Conservation (phyloP, 306 rosid species). For the Cucumis melo region DNA sequence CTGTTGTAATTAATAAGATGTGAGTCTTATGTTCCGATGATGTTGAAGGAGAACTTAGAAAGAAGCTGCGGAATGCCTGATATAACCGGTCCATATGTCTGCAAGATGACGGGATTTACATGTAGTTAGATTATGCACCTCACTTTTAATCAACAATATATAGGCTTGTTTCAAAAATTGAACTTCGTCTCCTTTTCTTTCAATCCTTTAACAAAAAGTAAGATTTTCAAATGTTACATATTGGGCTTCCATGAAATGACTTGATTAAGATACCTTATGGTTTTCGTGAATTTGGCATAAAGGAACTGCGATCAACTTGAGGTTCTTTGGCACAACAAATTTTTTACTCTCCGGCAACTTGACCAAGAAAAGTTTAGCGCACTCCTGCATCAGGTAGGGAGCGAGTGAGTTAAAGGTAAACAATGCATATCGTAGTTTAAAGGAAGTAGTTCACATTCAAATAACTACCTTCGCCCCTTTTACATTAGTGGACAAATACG, state of each 20-base stretch:
- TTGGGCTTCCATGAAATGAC: not conserved
- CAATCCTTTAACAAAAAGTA: not conserved
- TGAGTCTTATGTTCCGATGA: conserved; percentile 25
- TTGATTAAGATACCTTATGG: conserved; percentile 33
- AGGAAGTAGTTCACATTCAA: not conserved
- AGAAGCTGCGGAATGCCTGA: conserved; percentile 66
- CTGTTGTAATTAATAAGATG: conserved; percentile 1
- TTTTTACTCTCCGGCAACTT: conserved; percentile 55
- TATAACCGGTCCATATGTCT: conserved; percentile 75
- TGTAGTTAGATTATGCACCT: not conserved
- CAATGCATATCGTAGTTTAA: not conserved
- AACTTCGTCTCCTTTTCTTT: not conserved
- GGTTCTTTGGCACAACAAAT: conserved; percentile 64
- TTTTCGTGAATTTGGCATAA: conserved; percentile 69
- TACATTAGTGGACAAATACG: conserved; percentile 42
- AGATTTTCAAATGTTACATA: not conserved
- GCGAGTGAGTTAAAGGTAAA: not conserved
- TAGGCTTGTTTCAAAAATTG: not conserved
- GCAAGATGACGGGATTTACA: conserved; percentile 8
- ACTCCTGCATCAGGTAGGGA: conserved; percentile 35
- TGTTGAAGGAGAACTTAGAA: conserved; percentile 57
- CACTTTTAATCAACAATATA: not conserved
- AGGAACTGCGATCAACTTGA: conserved; percentile 74
- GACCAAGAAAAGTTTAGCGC: conserved; percentile 69
- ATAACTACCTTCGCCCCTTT: conserved; percentile 52